A percentile compares a stretch with the other conserved stretches of the same genome.
Evolutionary conservation across 2,329 filamentous ascomycete species (phyloP).

Genomic region (Alternaria sp.): DNA sequence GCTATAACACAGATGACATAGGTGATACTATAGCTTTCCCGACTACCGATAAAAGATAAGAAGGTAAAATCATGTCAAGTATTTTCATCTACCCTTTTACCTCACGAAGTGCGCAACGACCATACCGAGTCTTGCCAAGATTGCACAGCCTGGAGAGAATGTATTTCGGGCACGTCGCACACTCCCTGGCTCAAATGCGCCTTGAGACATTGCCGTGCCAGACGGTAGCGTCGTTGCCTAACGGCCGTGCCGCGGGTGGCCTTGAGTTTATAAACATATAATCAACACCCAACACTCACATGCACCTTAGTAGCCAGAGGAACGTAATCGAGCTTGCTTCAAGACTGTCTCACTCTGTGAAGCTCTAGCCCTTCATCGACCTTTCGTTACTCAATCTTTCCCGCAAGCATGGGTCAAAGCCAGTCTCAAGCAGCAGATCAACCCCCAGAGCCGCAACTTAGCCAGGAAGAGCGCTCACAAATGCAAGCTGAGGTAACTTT

Average conservation of each 20-base stretch:
- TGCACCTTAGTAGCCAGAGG: not conserved
- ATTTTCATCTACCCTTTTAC: too few relatives aligned
- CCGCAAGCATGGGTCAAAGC: conserved; percentile 31
- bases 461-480: conserved; percentile 34
- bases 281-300: not conserved
- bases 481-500: conserved; percentile 35
- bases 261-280: not conserved
- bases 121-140: too few relatives aligned
- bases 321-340: fast-evolving
- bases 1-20: not conserved
- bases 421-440: conserved; percentile 29
- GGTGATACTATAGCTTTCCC: not conserved
- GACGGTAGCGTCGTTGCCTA: not conserved
- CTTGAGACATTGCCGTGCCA: not conserved
- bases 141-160: not conserved
- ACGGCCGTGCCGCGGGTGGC: not conserved
- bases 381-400: not conserved
- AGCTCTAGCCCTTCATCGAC: not conserved
- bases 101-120: too few relatives aligned
- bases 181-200: not conserved
- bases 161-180: not conserved
- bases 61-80: too few relatives aligned
- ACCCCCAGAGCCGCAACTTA: conserved; percentile 33
- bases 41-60: fast-evolving
- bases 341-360: too few relatives aligned